Evolutionary conservation across 345 rosid genomes (phyloP).

Genomic region (Pistacia integerrima): DNA sequence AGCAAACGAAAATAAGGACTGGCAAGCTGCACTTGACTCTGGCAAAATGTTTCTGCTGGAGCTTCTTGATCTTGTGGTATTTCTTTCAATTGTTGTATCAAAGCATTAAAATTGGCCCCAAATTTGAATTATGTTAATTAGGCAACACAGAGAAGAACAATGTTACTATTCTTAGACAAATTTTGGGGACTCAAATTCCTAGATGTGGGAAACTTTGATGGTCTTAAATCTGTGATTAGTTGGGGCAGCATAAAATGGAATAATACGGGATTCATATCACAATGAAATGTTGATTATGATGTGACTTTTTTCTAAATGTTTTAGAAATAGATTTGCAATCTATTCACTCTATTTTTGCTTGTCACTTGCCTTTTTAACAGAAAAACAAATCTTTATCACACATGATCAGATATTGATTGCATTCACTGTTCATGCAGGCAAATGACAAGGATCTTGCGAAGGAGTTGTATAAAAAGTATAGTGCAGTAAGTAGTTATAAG

Average conservation of each 20-base stretch:
- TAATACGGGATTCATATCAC: not conserved
- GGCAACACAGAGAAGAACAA: not conserved
- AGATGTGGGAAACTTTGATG: not conserved
- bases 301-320: not conserved
- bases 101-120: not conserved
- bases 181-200: not conserved
- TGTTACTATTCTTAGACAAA: not conserved
- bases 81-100: slow-evolving; percentile 9
- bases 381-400: not conserved
- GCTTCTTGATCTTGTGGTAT: slow-evolving; percentile 90
- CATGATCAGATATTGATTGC: slow-evolving; percentile 13
- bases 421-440: slow-evolving; percentile 45
- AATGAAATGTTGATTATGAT: not conserved
- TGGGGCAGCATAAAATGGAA: not conserved
- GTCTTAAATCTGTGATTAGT: not conserved
- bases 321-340: not conserved
- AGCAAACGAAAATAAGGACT: slow-evolving; percentile 45
- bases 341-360: not conserved
- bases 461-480: slow-evolving; percentile 91
- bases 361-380: not conserved
- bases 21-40: slow-evolving; percentile 59
- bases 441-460: slow-evolving; percentile 86
- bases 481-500: slow-evolving; percentile 60
- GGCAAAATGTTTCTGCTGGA: slow-evolving; percentile 81
- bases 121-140: not conserved